Conservation (phyloP, 352 stramenopile species). For the Globisporangium uncinulatum region DNA sequence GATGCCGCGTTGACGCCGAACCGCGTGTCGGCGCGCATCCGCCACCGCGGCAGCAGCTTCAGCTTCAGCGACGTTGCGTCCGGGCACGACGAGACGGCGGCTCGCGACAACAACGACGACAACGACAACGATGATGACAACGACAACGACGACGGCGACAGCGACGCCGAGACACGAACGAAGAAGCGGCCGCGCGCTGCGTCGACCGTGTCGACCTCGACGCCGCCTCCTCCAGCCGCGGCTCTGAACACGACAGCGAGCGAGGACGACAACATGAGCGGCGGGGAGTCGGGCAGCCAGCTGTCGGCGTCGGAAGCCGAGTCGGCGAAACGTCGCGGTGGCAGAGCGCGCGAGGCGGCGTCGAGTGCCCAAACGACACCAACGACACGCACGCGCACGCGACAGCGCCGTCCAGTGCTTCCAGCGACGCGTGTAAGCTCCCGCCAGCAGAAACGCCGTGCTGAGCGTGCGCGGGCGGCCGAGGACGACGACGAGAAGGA, state of each 20-base stretch:
- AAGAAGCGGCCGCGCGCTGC: conserved; percentile 27
- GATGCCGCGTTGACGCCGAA: conserved; percentile 29
- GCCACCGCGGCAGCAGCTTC: conserved; percentile 36
- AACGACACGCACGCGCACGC: conserved; percentile 28
- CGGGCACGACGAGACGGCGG: too few relatives aligned
- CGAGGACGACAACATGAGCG: conserved; percentile 36
- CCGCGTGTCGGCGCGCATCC: conserved; percentile 44
- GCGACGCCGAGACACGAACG: conserved; percentile 8
- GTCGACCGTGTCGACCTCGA: conserved; percentile 20
- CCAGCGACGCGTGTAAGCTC: conserved; percentile 61
- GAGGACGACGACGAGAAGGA: conserved; percentile 18
- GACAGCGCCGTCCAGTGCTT: conserved; percentile 36
- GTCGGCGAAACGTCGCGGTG: conserved; percentile 19
- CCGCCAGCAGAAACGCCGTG: conserved; percentile 54
- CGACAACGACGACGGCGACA: conserved; percentile 1
- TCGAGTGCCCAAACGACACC: conserved; percentile 15
- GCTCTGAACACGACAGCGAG: conserved; percentile 15
- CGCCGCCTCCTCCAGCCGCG: neutral
- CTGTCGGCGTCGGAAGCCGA: conserved; percentile 48
- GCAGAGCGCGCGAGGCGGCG: conserved; percentile 5
- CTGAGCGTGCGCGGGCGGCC: conserved; percentile 29
- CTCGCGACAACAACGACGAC: too few relatives aligned
- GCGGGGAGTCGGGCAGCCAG: conserved; percentile 43
- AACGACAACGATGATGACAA: too few relatives aligned
- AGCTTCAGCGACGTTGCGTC: conserved; percentile 26